Base-by-base conservation (phyloP, 139 green algal species). In the Microglena sp. region DNA sequence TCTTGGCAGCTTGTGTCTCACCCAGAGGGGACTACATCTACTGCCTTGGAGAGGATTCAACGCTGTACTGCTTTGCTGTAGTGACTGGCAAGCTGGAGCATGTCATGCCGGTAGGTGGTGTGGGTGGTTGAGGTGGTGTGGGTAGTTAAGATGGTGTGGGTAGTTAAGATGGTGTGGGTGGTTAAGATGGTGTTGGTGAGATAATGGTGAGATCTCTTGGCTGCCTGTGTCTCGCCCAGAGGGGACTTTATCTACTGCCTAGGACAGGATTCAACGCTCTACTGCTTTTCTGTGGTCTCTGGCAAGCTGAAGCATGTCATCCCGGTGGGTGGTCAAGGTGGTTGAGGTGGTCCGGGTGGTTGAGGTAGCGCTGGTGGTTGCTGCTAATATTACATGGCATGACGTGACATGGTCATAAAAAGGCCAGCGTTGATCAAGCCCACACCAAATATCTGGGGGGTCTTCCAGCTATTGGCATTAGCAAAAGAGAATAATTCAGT, bases 211-310 rank as follows among this genome's bases (percentile, higher is more conserved):
- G n/a, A n/a, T n/a, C n/a, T n/a, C 62, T 95, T 95, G 68, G 68
- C 92, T 44, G 73, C 80, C 1, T 77, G 69, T 0, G 75, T 89
- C 2, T 95, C 87, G 4, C 86, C 89, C 1, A 76, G 86, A n/a
- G 90, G 89, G 27, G 91, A 93, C 33, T 97, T 79, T 78, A 72
- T 90, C 15, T 95, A 97, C 79, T 88, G 79, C 70, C 67, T 97
- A 63, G 85, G 82, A 15, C 87, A 95, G 11, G 15, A 11, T 50
- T 50, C 40, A 50, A 50, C 11, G 11, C 40, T 50, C 11, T 15
- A 24, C 11, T 50, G 40, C 11, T 15, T 50, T 11, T 50, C 40
- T 24, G 40, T 15, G 55, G 55, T 7, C 22, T 35, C 5, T 34
- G 4, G 11, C 55, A 18, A 29, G 55, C 6, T 34, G 55, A 44